Base-by-base conservation (phyloP, 2,329 filamentous ascomycete species). In the Xylariaceae sp. region DNA sequence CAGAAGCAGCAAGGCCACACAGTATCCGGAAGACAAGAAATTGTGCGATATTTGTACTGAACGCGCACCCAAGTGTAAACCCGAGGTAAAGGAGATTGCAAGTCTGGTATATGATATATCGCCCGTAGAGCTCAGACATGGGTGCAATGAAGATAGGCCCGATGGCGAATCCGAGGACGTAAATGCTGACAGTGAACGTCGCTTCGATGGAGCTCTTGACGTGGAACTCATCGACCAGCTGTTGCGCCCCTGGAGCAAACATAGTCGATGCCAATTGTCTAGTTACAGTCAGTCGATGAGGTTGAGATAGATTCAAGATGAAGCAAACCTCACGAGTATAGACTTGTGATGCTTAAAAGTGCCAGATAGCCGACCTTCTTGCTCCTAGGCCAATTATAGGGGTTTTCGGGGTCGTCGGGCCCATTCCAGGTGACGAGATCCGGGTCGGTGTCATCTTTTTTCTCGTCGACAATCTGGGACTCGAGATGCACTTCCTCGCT, bases 121-220 rank as follows among this genome's bases (percentile, higher is more conserved):
- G 68, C 14, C 71, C 71, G 51, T 69, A 70, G 28, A 71, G 48
- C 55, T 79, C 75, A n/a, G 67, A 73, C 9, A 75, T 45, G 0
- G 76, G 75, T 2, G 71, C 72, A 47, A 72, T 69, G 14, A 75
- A 55, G 5, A 75, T 56, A 1, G 73, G 73, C 1, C 73, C 74
- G 38, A 75, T 64, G 9, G 16, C 47, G 42, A 50, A 58, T 14
- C 51, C 52, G 5, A 60, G 42, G 16, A 59, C 41, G 40, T 59
- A 60, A 14, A 61, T 61, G 39, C 49, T 57, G 45, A 63, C 51
- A 4, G 54, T 56, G 42, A 56, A 56, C 13, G 51, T 48, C 50
- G 38, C 16, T 33, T 53, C 38, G 33, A 48, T 34, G 19, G 47
- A 11, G 19, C 48, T 41, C 19, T 50, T 56, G 41, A 56, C 33